phyloP scores from a whole-genome alignment of 169 alveolate genomes.

The Plasmodium gaboni region DNA sequence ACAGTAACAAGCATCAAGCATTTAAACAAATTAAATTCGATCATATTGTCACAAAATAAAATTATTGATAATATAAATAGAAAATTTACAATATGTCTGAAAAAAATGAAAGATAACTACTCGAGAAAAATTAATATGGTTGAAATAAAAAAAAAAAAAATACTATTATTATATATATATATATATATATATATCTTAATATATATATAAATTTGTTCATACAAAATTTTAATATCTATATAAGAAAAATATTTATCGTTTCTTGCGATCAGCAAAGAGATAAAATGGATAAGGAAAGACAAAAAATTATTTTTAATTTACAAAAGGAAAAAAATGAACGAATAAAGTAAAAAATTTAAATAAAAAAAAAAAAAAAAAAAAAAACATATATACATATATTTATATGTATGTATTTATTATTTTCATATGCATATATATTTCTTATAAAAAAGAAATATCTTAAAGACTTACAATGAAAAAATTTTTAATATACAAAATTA shows the following conservation, averaged over 20 bases:
- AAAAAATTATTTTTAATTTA: slow-evolving; percentile 45
- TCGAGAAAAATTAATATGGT: slow-evolving; percentile 48
- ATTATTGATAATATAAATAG: slow-evolving; percentile 42
- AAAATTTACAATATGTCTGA: slow-evolving; percentile 21
- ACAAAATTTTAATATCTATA: too few relatives aligned
- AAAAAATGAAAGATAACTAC: slow-evolving; percentile 13
- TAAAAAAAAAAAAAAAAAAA: neutral
- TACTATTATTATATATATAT: neutral
- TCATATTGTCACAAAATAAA: slow-evolving; percentile 48
- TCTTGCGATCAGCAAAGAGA: slow-evolving; percentile 42
- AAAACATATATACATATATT: neutral
- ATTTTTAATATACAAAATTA: slow-evolving; percentile 33
- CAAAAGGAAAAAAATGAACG: slow-evolving; percentile 54
- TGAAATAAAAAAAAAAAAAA: neutral
- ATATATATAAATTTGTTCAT: neutral
- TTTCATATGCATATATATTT: neutral
- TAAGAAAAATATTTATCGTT: too few relatives aligned
- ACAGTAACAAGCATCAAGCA: slow-evolving; percentile 28
- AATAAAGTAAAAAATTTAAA: slow-evolving; percentile 26
- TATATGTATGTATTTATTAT: neutral
- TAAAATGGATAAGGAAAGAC: slow-evolving; percentile 47
- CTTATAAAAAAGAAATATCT: slow-evolving; percentile 27
- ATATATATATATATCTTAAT: neutral
- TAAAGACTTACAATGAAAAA: slow-evolving; percentile 30
- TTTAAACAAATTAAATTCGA: slow-evolving; percentile 44